phyloP scores from a whole-genome alignment of 2,329 filamentous ascomycete genomes.

The Nemania serpens region DNA sequence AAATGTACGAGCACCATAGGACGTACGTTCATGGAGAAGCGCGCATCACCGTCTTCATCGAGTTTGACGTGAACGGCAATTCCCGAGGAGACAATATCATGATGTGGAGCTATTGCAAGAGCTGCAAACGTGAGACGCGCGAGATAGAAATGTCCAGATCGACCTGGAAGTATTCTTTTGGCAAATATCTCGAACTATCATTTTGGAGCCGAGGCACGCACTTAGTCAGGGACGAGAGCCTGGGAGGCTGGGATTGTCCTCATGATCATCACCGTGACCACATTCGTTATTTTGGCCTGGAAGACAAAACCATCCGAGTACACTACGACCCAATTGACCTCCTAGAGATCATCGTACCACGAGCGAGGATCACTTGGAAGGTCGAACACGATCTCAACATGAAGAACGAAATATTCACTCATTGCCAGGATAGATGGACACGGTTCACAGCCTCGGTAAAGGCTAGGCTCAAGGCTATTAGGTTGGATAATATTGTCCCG shows the following conservation, averaged over 20 bases:
- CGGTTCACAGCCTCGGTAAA: constrained; percentile 89
- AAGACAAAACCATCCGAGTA: constrained; percentile 82
- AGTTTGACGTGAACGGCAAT: constrained; percentile 62
- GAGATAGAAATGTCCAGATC: constrained; percentile 89
- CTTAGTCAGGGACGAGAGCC: constrained; percentile 65
- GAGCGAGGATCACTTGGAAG: constrained; percentile 93
- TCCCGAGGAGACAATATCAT: constrained; percentile 68
- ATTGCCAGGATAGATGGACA: constrained; percentile 79
- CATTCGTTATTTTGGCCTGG: constrained; percentile 87
- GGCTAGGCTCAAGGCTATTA: constrained; percentile 82
- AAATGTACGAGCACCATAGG: constrained; percentile 89
- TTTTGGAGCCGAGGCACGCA: constrained; percentile 91
- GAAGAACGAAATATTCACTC: constrained; percentile 88
- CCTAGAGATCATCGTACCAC: constrained; percentile 91
- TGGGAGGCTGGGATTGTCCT: constrained; percentile 60
- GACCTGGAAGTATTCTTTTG: constrained; percentile 98
- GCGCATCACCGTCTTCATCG: constrained; percentile 88
- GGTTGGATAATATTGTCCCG: constrained; percentile 85
- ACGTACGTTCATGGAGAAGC: constrained; percentile 97
- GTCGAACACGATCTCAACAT: constrained; percentile 90
- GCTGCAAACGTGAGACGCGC: constrained; percentile 88
- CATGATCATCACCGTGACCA: constrained; percentile 95
- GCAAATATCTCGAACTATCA: constrained; percentile 95
- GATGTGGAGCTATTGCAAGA: constrained; percentile 97
- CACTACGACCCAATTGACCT: constrained; percentile 93